Evolutionary conservation across 2,329 filamentous ascomycete genomes (phyloP), one percentile per base, ranked within the genome.

Genomic region (Cladosporium colombiae): DNA sequence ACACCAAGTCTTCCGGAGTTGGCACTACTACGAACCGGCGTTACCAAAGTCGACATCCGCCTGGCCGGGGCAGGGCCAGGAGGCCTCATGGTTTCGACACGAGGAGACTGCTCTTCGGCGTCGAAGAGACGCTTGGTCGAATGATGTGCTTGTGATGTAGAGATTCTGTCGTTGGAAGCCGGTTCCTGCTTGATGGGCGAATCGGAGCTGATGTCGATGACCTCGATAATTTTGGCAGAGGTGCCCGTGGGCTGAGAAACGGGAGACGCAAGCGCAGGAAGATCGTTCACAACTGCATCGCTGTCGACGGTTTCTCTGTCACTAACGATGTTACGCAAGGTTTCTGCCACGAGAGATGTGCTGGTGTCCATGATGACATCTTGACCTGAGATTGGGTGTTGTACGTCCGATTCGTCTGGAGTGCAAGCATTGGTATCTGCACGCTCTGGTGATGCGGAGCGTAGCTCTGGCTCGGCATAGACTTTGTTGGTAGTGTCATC

Each of bases 181-280:
- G 60, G 3, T n/a, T 40, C 29, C 23, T 29, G 60, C 29, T 53
- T 53, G 31, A 62, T 8, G 8, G 21, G 29, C 16, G 60, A 44
- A 29, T 37, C 58, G 14, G 60, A 53, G 49, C 49, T 21, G 60
- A 27, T 52, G 31, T n/a, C 21, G 25, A 53, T 49, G 60, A 33
- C n/a, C n/a, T 61, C 46, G 10, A 27, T 11, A 52, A 29, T 23
- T n/a, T 23, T 31, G 44, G 29, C 31, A 29, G 29, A 33, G n/a
- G 18, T 55, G 29, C 13, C 21, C 6, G 52, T 21, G 23, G 31
- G 52, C 7, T 5, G 52, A 23, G 52, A 29, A 33, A 31, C 27
- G 31, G 27, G 16, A 16, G 52, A n/a, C 10, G 52, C 27, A 55
- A 31, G 10, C 18, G 29, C 18, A 13, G 27, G 52, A 29, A 10